Base-by-base conservation (phyloP, 1,139 yeast genomes). In the Meyerozyma athensensis region DNA sequence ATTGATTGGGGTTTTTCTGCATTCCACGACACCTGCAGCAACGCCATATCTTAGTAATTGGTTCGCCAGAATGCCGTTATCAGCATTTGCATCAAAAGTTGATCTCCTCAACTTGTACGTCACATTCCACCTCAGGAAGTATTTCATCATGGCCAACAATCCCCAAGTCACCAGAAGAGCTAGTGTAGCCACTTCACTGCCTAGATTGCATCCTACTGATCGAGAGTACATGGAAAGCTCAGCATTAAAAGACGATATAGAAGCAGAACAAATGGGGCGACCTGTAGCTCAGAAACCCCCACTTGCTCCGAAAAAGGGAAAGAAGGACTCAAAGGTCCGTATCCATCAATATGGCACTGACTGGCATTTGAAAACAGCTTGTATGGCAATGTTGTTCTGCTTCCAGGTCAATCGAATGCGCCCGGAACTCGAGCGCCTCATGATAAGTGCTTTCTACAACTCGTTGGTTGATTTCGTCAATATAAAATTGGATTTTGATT, bases 391-490 rank as follows among this genome's bases (percentile, higher is more conserved):
- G 46, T 67, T 79, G 0, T 54, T 78, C 9, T 70, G 83, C 23
- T 74, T 74, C 49, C 61, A 62, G 35, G 81, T 86, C 2, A 83
- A 81, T 49, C 43, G 50, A 17, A 57, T 63, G 9, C 53, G 76
- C 43, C 36, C 43, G 44, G 38, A 30, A 19, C 49, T 38, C 40
- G 49, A 49, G 19, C 66, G 61, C 34, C 49, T 78, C 1, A 73
- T 81, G 0, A 63, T 69, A 4, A 72, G 79, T 10, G 50, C 61
- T 1, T 92, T 89, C 50, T 92, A 90, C 63, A 90, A 90, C 54
- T 73, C 86, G 4, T 65, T 89, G 59, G 82, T 85, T 2, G 97
- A 92, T 56, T 86, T 72, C 56, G 79, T 87, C 19, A 85, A 86
- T 50, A 71, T 86, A 24, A 76, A 72, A 40, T 72, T 78, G 43